Base-by-base conservation (phyloP, 2,329 filamentous ascomycete species). In the Ciborinia camelliae region DNA sequence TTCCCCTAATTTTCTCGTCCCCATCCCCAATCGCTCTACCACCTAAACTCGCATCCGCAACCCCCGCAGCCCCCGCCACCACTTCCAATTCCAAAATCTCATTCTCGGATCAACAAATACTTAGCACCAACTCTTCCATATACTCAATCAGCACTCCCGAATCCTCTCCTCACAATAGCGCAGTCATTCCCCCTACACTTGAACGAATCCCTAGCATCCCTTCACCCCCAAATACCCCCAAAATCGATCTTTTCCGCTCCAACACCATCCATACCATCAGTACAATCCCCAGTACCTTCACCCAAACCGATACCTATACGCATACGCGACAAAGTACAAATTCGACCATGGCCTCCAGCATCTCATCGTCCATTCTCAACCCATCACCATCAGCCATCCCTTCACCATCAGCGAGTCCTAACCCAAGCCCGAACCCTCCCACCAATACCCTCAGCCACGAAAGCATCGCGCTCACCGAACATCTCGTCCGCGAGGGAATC, bases 401-500 rank as follows among this genome's bases (percentile, higher is more conserved):
- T 47, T 9, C 20, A 9, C 14, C 8, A 28, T n/a, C n/a, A n/a
- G n/a, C n/a, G n/a, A n/a, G n/a, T n/a, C n/a, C n/a, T n/a, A n/a
- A n/a, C n/a, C n/a, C n/a, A n/a, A n/a, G n/a, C n/a, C 15, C 26
- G 26, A 3, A n/a, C n/a, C 20, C 39, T 2, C 28, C 18, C 41
- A 43, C 10, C 20, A 32, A 20, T 32, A 55, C n/a, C 20, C 26
- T 26, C 3, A 43, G 37, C 14, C 35, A 55, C 14, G 52, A 63
- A 47, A 58, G 32, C 7, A 26, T 35, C 39, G 28, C 30, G 8
- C 28, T 63, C 26, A 50, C 61, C 43, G 30, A 45, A 8, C 61
- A 63, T 23, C 32, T 63, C 14, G 41, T 47, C 2, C 41, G 52
- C 23, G 52, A 63, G 41, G 61, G 61, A 14, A 47, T 63, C 12